Conservation (phyloP, 306 rosid genomes). For the Citrullus colocynthis region DNA sequence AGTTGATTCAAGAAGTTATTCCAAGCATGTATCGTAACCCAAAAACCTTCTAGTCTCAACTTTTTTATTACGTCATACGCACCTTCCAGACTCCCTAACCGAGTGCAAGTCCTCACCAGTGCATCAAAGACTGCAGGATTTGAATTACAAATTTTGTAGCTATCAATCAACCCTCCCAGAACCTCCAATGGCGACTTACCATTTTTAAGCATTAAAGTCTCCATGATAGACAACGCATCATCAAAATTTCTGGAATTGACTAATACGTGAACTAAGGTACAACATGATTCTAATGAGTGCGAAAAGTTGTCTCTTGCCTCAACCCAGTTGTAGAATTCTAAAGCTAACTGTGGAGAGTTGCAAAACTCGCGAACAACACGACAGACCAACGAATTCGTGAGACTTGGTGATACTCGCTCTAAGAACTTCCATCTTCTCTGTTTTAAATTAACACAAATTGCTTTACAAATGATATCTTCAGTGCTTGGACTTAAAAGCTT, state of each 20-base stretch:
- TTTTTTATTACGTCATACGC: constrained; percentile 35
- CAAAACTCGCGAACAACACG: constrained; percentile 37
- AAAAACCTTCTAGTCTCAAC: constrained; percentile 19
- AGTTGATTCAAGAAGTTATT: constrained; percentile 40
- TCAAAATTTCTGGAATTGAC: constrained; percentile 33
- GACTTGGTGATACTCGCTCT: constrained; percentile 27
- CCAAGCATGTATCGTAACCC: constrained; percentile 50
- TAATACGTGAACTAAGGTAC: constrained; percentile 40
- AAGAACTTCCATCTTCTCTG: constrained; percentile 39
- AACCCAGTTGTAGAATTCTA: constrained; percentile 37
- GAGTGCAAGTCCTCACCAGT: constrained; percentile 42
- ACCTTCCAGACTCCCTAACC: constrained; percentile 25
- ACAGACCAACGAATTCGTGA: constrained; percentile 22
- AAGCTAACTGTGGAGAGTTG: constrained; percentile 27
- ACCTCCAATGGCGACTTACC: constrained; percentile 23
- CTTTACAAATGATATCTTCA: constrained; percentile 31
- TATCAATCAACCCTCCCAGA: constrained; percentile 29
- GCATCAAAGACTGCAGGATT: constrained; percentile 39
- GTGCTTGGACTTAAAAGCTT: constrained; percentile 27
- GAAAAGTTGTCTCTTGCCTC: constrained; percentile 13
- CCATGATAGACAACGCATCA: constrained; percentile 31
- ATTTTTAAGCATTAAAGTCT: constrained; percentile 20
- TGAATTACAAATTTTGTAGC: constrained; percentile 21
- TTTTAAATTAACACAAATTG: constrained; percentile 33
- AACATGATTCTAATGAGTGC: constrained; percentile 25